A percentile compares a stretch with the other conserved stretches of the same genome.
phyloP scores from a whole-genome alignment of 305 asterid species.

The Ilex paraguariensis region DNA sequence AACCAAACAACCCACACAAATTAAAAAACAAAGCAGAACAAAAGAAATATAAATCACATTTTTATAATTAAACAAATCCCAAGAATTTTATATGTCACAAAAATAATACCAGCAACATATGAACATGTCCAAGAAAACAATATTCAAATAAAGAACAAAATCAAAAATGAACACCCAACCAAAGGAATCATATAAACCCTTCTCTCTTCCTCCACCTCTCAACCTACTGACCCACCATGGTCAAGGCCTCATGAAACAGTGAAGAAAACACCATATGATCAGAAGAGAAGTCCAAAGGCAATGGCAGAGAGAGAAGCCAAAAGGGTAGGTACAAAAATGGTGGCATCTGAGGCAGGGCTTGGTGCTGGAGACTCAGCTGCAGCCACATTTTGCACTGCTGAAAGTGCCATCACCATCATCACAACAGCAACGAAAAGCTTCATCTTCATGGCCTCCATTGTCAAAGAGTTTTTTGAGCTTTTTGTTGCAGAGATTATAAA shows the following conservation, averaged over 20 bases:
- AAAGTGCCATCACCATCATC: slow-evolving; percentile 15
- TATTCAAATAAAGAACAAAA: neutral
- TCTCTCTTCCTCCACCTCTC: neutral
- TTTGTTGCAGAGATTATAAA: neutral
- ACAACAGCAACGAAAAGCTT: slow-evolving; percentile 16
- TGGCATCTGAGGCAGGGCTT: slow-evolving; percentile 23
- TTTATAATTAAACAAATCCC: neutral
- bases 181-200: neutral
- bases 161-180: neutral
- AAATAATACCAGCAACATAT: neutral
- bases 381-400: slow-evolving; percentile 18
- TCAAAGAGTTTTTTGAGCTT: neutral
- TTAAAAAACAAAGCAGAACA: too few relatives aligned
- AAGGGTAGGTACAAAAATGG: slow-evolving; percentile 20
- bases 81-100: neutral
- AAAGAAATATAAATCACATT: too few relatives aligned
- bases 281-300: slow-evolving; percentile 24
- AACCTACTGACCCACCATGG: neutral
- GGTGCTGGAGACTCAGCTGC: slow-evolving; percentile 29
- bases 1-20: too few relatives aligned
- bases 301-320: slow-evolving; percentile 28
- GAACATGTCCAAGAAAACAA: neutral
- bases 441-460: slow-evolving; percentile 29
- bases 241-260: too few relatives aligned
- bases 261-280: neutral